Conservation (phyloP, 1,139 yeast genomes). For the Yamadazyma sp. region DNA sequence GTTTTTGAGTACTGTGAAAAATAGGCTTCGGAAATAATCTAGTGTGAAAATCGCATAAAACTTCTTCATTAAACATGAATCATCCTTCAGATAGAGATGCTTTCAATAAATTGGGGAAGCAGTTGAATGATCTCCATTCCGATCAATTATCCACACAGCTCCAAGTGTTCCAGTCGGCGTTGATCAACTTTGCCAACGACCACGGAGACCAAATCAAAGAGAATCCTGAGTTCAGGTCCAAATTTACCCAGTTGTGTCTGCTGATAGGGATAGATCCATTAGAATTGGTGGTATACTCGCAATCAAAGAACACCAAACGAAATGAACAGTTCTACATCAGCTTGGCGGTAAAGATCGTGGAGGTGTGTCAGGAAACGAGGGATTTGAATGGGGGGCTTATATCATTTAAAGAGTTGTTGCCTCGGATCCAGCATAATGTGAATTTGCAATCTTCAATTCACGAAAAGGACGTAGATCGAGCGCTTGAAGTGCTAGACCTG, state of each 20-base stretch:
- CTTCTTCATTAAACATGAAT: neutral
- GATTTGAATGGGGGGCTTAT: conserved; percentile 80
- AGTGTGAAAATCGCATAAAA: neutral
- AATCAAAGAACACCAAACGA: conserved; percentile 18
- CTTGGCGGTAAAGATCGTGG: conserved; percentile 70
- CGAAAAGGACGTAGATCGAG: conserved; percentile 21
- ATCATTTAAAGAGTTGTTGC: conserved; percentile 57
- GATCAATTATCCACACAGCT: conserved; percentile 58
- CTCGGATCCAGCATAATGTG: conserved; percentile 23
- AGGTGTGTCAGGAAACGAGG: conserved; percentile 68
- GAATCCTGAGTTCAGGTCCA: conserved; percentile 64
- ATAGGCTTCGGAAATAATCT: neutral
- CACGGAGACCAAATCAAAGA: conserved; percentile 62
- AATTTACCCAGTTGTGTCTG: conserved; percentile 73
- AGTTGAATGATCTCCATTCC: conserved; percentile 40
- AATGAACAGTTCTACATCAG: conserved; percentile 63
- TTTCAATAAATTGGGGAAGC: conserved; percentile 25
- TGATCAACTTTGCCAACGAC: conserved; percentile 62
- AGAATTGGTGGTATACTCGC: conserved; percentile 37
- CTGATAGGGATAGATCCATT: conserved; percentile 86
- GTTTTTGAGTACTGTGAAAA: neutral
- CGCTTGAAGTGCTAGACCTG: conserved; percentile 20
- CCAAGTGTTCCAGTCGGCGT: conserved; percentile 59
- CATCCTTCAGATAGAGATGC: conserved; percentile 26
- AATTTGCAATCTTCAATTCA: conserved; percentile 19